Base-by-base conservation (phyloP, 1,139 yeast species). In the Meyerozyma guilliermondii region DNA sequence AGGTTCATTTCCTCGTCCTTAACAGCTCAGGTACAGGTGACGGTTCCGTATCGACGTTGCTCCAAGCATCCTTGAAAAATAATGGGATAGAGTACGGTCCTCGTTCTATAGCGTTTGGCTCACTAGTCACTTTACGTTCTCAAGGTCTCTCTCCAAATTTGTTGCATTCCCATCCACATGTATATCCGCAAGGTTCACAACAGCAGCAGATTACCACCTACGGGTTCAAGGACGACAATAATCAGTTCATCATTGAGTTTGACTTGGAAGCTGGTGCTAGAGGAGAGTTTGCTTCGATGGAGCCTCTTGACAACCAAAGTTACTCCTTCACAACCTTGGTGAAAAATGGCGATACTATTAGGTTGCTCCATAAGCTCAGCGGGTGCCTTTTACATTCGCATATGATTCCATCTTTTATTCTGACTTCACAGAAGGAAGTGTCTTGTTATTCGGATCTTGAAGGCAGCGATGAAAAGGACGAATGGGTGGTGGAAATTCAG, bases 21-120 rank as follows among this genome's bases (percentile, higher is more conserved):
- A 81, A 76, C 56, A 82, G 80, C 53, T 80, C 95, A 3, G 98
- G 94, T 8, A 74, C 87, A 0, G 95, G 91, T 17, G 86, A 83
- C 56, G 83, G 87, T 0, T 78, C 88, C 3, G 78, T 84, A 41
- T 81, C 87, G 3, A 76, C 91, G 0, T 63, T 85, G 37, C 74
- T 84, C 50, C 95, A 85, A 59, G 81, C 83, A 3, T 80, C 84
- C 39, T 67, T 84, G 47, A 72, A 73, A 40, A 81, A 78, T 29
- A 74, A 76, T 37, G 70, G 76, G 27, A 71, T 85, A 39, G 60
- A 62, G 36, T 55, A 65, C 35, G 79, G 84, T 7, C 88, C 92
- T 6, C 66, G 94, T 50, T 72, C 80, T 35, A 70, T 84, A 10
- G 73, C 78, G 0, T 75, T 59, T 52, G 88, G 86, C 1, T 83